These are phyloP conservation scores for Aspergillus ustus DNA, from an alignment of 2,329 filamentous ascomycete species.

Conservation along the genomic window DNA sequence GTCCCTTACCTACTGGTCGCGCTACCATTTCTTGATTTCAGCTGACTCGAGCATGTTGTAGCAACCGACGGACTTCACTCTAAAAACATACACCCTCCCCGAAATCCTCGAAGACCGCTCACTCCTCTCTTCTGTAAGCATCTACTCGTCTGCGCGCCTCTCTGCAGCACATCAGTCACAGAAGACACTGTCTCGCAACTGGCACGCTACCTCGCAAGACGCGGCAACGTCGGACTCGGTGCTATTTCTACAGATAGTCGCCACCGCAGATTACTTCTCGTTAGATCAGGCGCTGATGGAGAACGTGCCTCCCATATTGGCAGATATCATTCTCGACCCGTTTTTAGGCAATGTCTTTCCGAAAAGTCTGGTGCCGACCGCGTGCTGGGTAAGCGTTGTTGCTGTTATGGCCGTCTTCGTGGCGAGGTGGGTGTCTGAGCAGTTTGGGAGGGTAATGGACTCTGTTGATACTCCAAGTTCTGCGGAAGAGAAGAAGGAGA, in stretches of 20 bases:
- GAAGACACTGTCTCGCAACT: slow-evolving; percentile 19
- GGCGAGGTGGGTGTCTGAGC: slow-evolving; percentile 31
- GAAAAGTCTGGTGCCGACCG: slow-evolving; percentile 73
- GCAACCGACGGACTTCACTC: slow-evolving; percentile 83
- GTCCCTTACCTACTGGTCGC: slow-evolving; percentile 88
- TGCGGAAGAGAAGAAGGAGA: slow-evolving; percentile 27
- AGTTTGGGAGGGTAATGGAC: slow-evolving; percentile 31
- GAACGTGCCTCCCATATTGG: slow-evolving; percentile 71
- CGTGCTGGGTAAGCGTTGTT: slow-evolving; percentile 68
- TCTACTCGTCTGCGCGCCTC: slow-evolving; percentile 62
- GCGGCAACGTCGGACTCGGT: slow-evolving; percentile 51
- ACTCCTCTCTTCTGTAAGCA: slow-evolving; percentile 67
- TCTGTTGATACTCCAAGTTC: not conserved
- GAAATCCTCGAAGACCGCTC: slow-evolving; percentile 65
- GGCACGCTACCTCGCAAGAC: not conserved
- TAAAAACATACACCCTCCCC: slow-evolving; percentile 67
- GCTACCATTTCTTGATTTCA: not conserved
- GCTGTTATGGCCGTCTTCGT: slow-evolving; percentile 58
- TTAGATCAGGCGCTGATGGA: slow-evolving; percentile 75
- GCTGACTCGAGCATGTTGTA: slow-evolving; percentile 41
- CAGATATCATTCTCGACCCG: slow-evolving; percentile 84
- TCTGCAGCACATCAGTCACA: slow-evolving; percentile 25
- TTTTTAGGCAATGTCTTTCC: slow-evolving; percentile 81
- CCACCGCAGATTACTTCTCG: slow-evolving; percentile 85
- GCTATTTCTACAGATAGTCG: slow-evolving; percentile 73